Base-by-base conservation (phyloP, 2,329 filamentous ascomycete genomes). In the Proliferodiscus dingleyae region DNA sequence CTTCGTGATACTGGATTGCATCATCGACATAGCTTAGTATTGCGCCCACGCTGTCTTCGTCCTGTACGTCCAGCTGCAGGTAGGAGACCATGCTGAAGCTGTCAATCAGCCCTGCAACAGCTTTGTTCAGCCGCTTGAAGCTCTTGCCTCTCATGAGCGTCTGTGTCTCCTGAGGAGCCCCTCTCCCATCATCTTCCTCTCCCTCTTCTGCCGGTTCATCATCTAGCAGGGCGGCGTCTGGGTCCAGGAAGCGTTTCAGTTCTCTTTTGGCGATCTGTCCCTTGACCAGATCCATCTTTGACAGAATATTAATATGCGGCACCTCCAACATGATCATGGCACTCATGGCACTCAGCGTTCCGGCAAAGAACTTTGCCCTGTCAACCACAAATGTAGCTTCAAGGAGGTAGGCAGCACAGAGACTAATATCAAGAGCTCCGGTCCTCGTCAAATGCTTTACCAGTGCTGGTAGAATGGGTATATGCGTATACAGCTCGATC, bases 291-390 rank as follows among this genome's bases (percentile, higher is more conserved):
- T 98, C 93, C 90, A 97, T 97, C 71, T 98, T 98, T 63, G 86
- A 94, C 45, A 98, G 72, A 50, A 98, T 85, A 65, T 98, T 98
- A 63, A 98, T 81, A 64, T 98, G 93, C 4, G 93, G 93, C 54
- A 97, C 81, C 69, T 97, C 93, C 52, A 98, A 79, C 89, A 97
- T 93, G 61, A 98, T 81, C 93, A 98, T 98, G 54, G 93, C 90
- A 61, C 87, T 94, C 93, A 98, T 97, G 54, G 93, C 93, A 63
- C 87, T 93, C 49, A 98, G 73, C 0, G 93, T 95, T 10, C 93
- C 93, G 0, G 93, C 85, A 68, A 98, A 97, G 75, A 95, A 98
- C 71, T 97, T 98, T 61, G 93, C 87, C 50, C 89, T 84, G 68
- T 98, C 93, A 51, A 96, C 81, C 60, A 97, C 85, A 65, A 97